Evolutionary conservation across 2,329 filamentous ascomycete species (phyloP).

Genomic region (Endoconidiophora laricicola): DNA sequence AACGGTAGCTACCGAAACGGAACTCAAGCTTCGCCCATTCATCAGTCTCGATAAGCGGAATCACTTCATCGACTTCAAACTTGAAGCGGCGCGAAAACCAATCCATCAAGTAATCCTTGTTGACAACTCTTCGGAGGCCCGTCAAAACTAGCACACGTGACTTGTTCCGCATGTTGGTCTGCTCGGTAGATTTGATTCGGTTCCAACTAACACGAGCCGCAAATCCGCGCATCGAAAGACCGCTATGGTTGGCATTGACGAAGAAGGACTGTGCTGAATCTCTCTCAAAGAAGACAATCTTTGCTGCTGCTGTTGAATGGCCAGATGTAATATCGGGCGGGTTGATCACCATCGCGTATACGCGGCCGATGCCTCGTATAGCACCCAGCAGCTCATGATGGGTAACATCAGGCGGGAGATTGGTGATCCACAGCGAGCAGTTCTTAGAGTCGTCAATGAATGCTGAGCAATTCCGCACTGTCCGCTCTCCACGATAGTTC

Average conservation of each 20-base stretch:
- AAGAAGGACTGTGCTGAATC: conserved; percentile 22
- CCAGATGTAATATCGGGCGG: conserved; percentile 23
- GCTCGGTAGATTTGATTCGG: conserved; percentile 27
- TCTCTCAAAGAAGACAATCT: conserved; percentile 32
- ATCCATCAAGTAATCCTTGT: conserved; percentile 21
- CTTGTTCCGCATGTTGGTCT: conserved; percentile 17
- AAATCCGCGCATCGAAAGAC: conserved; percentile 23
- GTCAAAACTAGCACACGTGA: conserved; percentile 35
- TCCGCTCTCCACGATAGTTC: conserved; percentile 25
- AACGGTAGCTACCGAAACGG: conserved; percentile 37
- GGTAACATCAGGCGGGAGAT: conserved; percentile 28
- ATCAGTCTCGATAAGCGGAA: conserved; percentile 18
- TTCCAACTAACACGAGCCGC: conserved; percentile 28
- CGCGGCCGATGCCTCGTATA: conserved; percentile 31
- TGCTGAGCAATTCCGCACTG: conserved; percentile 24
- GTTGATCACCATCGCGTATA: conserved; percentile 37
- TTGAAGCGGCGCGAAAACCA: conserved; percentile 28
- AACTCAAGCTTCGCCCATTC: conserved; percentile 28
- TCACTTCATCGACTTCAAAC: conserved; percentile 31
- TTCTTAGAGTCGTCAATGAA: conserved; percentile 26
- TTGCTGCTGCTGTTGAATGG: conserved; percentile 26
- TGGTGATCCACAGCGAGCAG: conserved; percentile 36
- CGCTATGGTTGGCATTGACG: conserved; percentile 14
- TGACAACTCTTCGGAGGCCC: conserved; percentile 28
- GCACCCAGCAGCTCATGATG: conserved; percentile 27